Evolutionary conservation across 2,329 filamentous ascomycete genomes (phyloP), one percentile per base, ranked within the genome.

Genomic region (Fonsecaea monophora): DNA sequence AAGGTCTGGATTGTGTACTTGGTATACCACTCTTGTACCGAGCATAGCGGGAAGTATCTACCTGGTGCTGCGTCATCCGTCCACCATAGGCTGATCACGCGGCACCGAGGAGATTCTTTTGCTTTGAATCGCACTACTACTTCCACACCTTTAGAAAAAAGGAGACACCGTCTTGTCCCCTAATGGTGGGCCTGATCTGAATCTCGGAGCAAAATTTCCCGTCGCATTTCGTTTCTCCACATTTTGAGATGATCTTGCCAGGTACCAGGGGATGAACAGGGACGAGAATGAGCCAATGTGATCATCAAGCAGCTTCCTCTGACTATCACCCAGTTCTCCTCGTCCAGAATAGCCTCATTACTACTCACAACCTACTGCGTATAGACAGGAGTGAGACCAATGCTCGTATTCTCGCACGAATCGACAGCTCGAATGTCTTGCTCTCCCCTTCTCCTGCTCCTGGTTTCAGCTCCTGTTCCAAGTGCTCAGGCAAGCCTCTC

Each of bases 391-490:
- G 8, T 9, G 42, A 21, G n/a, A 21, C n/a, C 10, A 21, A 2
- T 21, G n/a, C n/a, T 21, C 42, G 21, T 6, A 4, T 42, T 48
- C 42, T 48, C 25, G 30, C 45, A 5, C 10, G 10, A 30, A 15
- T 21, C 9, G 45, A 30, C 45, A 25, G 45, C 25, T 9, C 8
- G 45, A 50, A 25, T 9, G 13, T 42, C 38, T 15, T 15, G 12
- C 15, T 35, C 21, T 40, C 15, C 30, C 34, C 18, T 42, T 40
- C 56, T 37, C 40, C 34, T 45, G 42, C 57, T 60, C 57, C 40
- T 60, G 40, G 57, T 60, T 60, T 60, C 57, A 50, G 18, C 57
- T 60, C 57, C 57, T 60, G 57, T 60, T 45, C 40, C 57, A 60
- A 32, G 7, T 59, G 12, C 13, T 5, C 4, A 15, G 56, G 40